Conservation (phyloP, 176 grass and related monocot species). For the Zizania latifolia region DNA sequence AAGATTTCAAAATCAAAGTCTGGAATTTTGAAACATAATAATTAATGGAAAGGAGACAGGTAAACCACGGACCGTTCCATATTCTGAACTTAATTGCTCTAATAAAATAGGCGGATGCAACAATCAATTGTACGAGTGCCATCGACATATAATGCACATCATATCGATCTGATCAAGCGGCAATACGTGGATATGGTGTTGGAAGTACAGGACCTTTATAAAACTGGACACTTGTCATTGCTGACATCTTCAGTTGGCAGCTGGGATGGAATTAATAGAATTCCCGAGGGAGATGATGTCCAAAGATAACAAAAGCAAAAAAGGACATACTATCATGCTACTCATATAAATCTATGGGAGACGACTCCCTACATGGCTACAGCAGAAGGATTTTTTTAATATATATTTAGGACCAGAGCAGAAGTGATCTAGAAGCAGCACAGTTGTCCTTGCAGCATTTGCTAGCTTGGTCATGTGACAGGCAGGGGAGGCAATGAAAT, state of each 20-base stretch:
- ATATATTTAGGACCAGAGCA: background rate
- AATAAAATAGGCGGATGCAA: background rate
- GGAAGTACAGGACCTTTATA: background rate
- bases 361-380: background rate
- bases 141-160: background rate
- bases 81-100: background rate
- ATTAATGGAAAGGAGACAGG: background rate
- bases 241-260: conserved; percentile 13
- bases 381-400: background rate
- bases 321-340: too few species aligned
- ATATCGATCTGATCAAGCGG: background rate
- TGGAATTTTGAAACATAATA: background rate
- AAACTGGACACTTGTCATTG: background rate
- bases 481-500: background rate
- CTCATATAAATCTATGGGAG: background rate
- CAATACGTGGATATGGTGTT: background rate
- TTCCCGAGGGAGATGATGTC: conserved; percentile 12
- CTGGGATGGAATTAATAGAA: background rate
- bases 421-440: conserved; percentile 18
- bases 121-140: background rate
- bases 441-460: conserved; percentile 26
- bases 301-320: conserved; percentile 35
- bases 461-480: conserved; percentile 11
- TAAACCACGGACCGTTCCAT: background rate
- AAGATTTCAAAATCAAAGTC: background rate